These are phyloP conservation scores for Candida saitoana DNA, from an alignment of 805 yeast species.

Conservation along the genomic window DNA sequence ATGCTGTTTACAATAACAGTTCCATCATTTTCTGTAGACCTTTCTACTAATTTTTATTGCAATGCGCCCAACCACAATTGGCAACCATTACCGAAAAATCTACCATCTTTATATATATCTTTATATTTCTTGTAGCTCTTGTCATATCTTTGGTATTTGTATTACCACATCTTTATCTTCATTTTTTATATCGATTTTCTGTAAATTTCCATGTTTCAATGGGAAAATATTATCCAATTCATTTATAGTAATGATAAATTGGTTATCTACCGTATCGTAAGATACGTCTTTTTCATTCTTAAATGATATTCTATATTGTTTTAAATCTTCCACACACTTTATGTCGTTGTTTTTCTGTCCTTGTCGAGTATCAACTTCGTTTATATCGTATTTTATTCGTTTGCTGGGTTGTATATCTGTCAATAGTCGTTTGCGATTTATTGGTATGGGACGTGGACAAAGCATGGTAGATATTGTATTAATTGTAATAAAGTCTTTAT, in stretches of 20 bases:
- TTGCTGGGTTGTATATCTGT: background rate
- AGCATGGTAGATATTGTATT: background rate
- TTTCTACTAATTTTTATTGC: background rate
- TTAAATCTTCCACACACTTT: background rate
- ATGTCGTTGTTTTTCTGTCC: background rate
- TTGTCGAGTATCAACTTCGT: background rate
- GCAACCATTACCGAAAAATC: too few species aligned
- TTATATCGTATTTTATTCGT: background rate
- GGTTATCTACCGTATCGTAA: background rate
- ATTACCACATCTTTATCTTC: background rate
- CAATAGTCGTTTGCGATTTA: conserved; percentile 2
- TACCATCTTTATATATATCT: too few species aligned
- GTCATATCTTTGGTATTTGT: background rate
- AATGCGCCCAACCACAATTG: background rate
- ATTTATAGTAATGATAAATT: background rate
- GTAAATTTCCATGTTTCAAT: background rate
- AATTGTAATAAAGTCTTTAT: too few species aligned
- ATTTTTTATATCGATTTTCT: background rate
- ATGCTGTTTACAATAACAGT: too few species aligned
- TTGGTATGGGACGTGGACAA: background rate
- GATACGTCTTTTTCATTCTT: background rate
- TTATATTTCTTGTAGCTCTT: too few species aligned
- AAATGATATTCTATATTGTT: background rate
- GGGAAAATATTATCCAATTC: background rate
- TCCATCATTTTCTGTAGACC: too few species aligned